phyloP scores from a whole-genome alignment of 805 yeast genomes.

The Candida khao-thaluensis region DNA sequence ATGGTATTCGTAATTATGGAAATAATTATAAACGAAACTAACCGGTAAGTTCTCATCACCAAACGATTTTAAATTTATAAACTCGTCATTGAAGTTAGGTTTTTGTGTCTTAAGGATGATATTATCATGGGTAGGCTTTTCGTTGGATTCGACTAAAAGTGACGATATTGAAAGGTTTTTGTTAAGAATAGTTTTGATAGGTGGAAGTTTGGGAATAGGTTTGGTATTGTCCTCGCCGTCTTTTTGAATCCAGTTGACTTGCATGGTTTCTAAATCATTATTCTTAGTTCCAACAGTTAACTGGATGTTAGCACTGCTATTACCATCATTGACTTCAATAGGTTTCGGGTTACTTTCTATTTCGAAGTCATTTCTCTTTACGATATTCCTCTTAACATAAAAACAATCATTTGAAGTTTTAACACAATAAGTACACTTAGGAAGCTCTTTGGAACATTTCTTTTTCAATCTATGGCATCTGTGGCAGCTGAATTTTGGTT shows the following conservation, averaged over 20 bases:
- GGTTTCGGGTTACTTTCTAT: not conserved
- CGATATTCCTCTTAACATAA: slow-evolving; percentile 17
- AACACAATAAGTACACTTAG: slow-evolving; percentile 37
- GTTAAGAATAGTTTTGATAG: slow-evolving; percentile 4
- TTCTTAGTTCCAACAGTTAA: not conserved
- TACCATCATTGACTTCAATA: not conserved
- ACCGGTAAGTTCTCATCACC: slow-evolving; percentile 27
- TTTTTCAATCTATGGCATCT: slow-evolving; percentile 38
- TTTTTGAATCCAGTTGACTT: slow-evolving; percentile 11
- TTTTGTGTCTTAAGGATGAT: slow-evolving; percentile 1
- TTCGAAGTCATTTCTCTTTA: not conserved
- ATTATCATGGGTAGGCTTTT: not conserved
- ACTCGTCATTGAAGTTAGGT: slow-evolving; percentile 27
- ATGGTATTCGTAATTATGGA: slow-evolving; percentile 35
- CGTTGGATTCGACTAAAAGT: slow-evolving; percentile 4
- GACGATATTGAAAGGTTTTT: slow-evolving; percentile 9
- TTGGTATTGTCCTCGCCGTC: slow-evolving; percentile 5
- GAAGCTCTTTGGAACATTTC: slow-evolving; percentile 39
- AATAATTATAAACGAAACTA: slow-evolving; percentile 33
- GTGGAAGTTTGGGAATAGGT: slow-evolving; percentile 2
- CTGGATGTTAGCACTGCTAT: not conserved
- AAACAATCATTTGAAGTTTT: slow-evolving; percentile 37
- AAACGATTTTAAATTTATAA: slow-evolving; percentile 35
- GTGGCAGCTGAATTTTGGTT: slow-evolving; percentile 14
- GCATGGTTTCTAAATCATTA: slow-evolving; percentile 7